Conservation (phyloP, 106 monocot genomes). For the Acorus gramineus region DNA sequence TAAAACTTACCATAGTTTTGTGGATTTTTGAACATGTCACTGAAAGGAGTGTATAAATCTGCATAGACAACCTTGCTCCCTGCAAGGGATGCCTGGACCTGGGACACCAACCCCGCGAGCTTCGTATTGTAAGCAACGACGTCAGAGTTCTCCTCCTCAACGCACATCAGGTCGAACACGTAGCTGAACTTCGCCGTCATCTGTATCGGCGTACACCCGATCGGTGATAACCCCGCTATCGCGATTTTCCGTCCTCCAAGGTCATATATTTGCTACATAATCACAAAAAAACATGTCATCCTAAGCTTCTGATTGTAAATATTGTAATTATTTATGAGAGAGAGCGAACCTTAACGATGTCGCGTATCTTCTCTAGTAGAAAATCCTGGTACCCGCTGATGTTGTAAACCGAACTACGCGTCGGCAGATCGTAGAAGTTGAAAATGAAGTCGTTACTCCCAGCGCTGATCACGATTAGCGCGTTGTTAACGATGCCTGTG, state of each 20-base stretch:
- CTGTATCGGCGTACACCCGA: slow-evolving; percentile 39
- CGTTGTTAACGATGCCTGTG: slow-evolving; percentile 8
- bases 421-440: slow-evolving; percentile 17
- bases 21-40: slow-evolving; percentile 24
- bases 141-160: slow-evolving; percentile 26
- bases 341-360: slow-evolving; percentile 18
- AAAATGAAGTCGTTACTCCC: slow-evolving; percentile 27
- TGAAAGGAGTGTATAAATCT: slow-evolving; percentile 14
- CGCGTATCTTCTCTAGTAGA: slow-evolving; percentile 13
- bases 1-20: slow-evolving; percentile 23
- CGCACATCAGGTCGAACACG: slow-evolving; percentile 9
- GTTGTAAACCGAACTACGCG: slow-evolving; percentile 5
- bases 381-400: slow-evolving; percentile 28
- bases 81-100: slow-evolving; percentile 12
- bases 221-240: slow-evolving; percentile 31
- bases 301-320: too few relatives aligned
- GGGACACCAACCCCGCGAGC: slow-evolving; percentile 12
- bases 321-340: too few relatives aligned
- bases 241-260: slow-evolving; percentile 24
- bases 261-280: slow-evolving; percentile 26
- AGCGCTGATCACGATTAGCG: slow-evolving; percentile 18
- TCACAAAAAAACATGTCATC: too few relatives aligned
- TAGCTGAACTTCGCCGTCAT: slow-evolving; percentile 6
- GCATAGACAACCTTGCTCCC: slow-evolving; percentile 35
- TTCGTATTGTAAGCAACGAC: slow-evolving; percentile 23